Evolutionary conservation across 31 red algal species (phyloP), one percentile per base, ranked within the genome.

Genomic region (Asparagopsis taxiformis): DNA sequence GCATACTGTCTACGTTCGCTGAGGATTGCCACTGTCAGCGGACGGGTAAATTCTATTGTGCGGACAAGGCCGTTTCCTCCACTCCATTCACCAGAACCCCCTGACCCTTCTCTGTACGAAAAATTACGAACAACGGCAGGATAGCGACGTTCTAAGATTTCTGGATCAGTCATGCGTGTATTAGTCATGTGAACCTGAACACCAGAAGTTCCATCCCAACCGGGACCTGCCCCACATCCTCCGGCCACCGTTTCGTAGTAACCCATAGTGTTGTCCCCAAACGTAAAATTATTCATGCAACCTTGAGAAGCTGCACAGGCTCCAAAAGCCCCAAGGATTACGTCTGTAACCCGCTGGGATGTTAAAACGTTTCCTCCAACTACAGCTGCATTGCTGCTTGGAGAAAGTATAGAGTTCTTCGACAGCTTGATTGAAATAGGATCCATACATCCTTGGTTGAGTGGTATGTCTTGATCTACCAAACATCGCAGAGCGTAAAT

Each of bases 131-230:
- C 59, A 22, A 99, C 59, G 6, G 90, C 96, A 26, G 96, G 96
- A 85, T 99, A 99, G 26, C 91, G 79, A 5, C 77, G 82, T 61
- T 99, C 96, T 32, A 99, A 70, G 21, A 94, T 77, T 68, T 99
- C 96, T 3, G 86, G 65, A 80, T 99, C 96, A n/a, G 96, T 99
- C 28, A 94, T 91, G 25, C 91, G 70, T 2, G 96, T 99, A 74
- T 99, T 99, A 31, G 96, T 99, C 96, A 99, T 99, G 65, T 99
- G 96, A 1, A 62, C 65, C 56, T 99, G 96, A n/a, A 99, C 85
- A 48, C 87, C 96, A 21, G 77, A 79, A 31, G 79, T 67, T n/a
- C 96, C 96, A 72, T 94, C 34, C 91, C 91, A 99, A 15, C 70
- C 62, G 19, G 86, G 91, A 16, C 96, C 96, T 1, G 96, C 96